A percentile compares a stretch with the other conserved stretches of the same genome.
These are phyloP conservation scores for Xylariaceae sp. DNA, from an alignment of 2,329 filamentous ascomycete species.

Conservation along the genomic window DNA sequence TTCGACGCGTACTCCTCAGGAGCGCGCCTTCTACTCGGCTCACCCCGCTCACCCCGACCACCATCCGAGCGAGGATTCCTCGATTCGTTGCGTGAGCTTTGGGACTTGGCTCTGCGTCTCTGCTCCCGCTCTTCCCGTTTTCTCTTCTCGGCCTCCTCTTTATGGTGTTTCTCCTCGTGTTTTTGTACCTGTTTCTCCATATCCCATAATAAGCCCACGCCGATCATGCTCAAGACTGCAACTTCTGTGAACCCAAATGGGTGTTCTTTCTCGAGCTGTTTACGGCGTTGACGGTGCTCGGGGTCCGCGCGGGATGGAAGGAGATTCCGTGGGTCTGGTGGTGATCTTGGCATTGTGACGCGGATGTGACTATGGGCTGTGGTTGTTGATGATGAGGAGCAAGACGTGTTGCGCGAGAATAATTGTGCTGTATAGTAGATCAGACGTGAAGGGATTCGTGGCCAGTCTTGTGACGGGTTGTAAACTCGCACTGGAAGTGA, in stretches of 20 bases:
- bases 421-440: not conserved
- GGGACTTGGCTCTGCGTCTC: conserved; percentile 6
- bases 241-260: conserved; percentile 42
- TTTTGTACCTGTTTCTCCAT: conserved; percentile 40
- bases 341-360: conserved; percentile 9
- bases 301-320: conserved; percentile 39
- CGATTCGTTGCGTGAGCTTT: conserved; percentile 7
- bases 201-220: conserved; percentile 40
- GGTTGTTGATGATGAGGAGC: not conserved
- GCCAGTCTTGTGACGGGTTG: too few relatives aligned
- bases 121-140: conserved; percentile 21
- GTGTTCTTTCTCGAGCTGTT: conserved; percentile 39
- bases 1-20: not conserved
- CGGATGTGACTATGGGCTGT: not conserved
- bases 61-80: not conserved
- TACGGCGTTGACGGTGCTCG: conserved; percentile 35
- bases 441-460: too few relatives aligned
- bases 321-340: conserved; percentile 26
- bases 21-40: not conserved
- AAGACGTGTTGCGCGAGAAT: not conserved
- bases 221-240: conserved; percentile 27
- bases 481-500: too few relatives aligned
- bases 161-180: conserved; percentile 32
- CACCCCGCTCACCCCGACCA: not conserved
- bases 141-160: conserved; percentile 21